These are phyloP conservation scores for Onygenales sp. DNA, from an alignment of 2,329 filamentous ascomycete genomes.

Conservation along the genomic window DNA sequence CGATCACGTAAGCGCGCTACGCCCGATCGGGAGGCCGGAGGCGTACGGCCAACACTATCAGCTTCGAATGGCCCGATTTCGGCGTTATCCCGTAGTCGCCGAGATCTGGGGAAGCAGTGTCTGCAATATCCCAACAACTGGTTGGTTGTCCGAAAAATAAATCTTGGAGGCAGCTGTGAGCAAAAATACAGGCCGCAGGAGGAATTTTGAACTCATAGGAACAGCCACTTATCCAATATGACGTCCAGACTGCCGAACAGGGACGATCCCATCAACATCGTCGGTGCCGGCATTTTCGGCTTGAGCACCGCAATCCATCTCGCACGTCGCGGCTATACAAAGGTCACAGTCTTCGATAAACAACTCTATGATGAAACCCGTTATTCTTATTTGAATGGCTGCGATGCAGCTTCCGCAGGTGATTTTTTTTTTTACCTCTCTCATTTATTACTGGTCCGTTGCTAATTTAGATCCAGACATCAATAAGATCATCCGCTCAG, in stretches of 20 bases:
- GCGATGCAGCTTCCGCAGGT: constrained; percentile 38
- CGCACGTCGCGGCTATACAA: constrained; percentile 35
- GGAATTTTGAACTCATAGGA: no score
- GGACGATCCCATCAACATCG: constrained; percentile 25
- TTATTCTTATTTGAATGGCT: constrained; percentile 35
- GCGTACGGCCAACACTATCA: no score
- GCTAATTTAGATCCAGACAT: constrained; percentile 19
- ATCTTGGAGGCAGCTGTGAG: no score
- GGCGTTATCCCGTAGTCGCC: no score
- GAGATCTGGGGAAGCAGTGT: no score
- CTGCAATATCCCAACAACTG: no score
- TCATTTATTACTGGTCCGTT: not conserved
- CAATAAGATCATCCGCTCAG: constrained; percentile 38
- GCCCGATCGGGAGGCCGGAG: no score
- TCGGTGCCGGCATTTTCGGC: constrained; percentile 36
- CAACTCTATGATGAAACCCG: constrained; percentile 32
- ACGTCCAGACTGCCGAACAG: not conserved
- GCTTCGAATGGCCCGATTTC: no score
- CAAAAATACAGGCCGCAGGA: no score
- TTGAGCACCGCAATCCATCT: constrained; percentile 37
- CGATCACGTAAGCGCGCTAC: no score
- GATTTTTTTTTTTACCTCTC: not conserved
- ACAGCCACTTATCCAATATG: no score
- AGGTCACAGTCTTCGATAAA: constrained; percentile 42
- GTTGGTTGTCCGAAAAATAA: no score